phyloP scores from a whole-genome alignment of 2,329 filamentous ascomycete genomes.

The Raffaelea arxii region DNA sequence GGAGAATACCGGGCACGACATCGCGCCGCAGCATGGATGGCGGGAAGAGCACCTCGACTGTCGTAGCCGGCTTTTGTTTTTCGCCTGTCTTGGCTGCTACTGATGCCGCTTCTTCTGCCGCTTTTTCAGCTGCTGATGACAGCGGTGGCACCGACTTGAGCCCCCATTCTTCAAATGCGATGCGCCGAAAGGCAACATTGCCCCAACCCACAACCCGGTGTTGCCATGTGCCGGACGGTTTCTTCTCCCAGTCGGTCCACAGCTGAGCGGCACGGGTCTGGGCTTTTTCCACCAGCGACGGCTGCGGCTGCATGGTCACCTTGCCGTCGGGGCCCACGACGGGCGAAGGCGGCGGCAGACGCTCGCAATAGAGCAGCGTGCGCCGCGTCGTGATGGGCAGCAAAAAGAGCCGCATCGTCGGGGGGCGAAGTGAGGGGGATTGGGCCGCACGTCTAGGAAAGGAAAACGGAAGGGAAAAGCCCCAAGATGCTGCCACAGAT shows the following conservation, averaged over 20 bases:
- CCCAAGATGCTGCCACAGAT: no score
- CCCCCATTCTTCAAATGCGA: slow-evolving; percentile 96
- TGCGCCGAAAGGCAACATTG: slow-evolving; percentile 73
- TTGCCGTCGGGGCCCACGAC: not conserved
- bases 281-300: slow-evolving; percentile 56
- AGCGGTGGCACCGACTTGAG: slow-evolving; percentile 88
- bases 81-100: not conserved
- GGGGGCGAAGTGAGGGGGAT: not conserved
- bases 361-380: slow-evolving; percentile 86
- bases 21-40: slow-evolving; percentile 54
- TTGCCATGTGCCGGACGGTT: slow-evolving; percentile 71
- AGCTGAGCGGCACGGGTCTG: slow-evolving; percentile 62
- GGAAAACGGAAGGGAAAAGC: not conserved
- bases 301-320: slow-evolving; percentile 16
- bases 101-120: slow-evolving; percentile 20
- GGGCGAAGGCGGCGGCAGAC: slow-evolving; percentile 27
- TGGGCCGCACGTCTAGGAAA: no score
- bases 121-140: slow-evolving; percentile 27
- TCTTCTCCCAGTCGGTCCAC: slow-evolving; percentile 83
- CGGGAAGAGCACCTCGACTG: slow-evolving; percentile 58
- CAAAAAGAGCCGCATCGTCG: slow-evolving; percentile 78
- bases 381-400: slow-evolving; percentile 86
- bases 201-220: slow-evolving; percentile 77
- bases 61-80: not conserved
- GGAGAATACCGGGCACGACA: slow-evolving; percentile 56